Evolutionary conservation across 2,329 filamentous ascomycete species (phyloP).

Genomic region (Pestalotiopsis sp.): DNA sequence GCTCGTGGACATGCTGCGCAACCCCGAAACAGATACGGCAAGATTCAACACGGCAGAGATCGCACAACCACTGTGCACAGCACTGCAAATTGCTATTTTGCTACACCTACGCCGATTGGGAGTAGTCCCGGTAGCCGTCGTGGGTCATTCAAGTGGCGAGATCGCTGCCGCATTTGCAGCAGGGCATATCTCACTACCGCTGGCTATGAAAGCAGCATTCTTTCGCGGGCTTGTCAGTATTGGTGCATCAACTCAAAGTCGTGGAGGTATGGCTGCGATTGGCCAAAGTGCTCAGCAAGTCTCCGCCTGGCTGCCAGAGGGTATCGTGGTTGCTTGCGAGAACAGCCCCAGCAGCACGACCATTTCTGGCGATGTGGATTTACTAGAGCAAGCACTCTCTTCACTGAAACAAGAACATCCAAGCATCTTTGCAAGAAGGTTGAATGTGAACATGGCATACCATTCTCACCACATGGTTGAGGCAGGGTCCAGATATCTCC

Average conservation of each 20-base stretch:
- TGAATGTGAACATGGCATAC: slow-evolving; percentile 3
- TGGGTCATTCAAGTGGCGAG: slow-evolving; percentile 11
- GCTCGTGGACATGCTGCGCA: background rate
- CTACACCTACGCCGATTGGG: background rate
- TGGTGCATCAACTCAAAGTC: background rate
- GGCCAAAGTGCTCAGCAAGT: background rate
- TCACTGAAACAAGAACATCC: background rate
- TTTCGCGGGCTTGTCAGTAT: background rate
- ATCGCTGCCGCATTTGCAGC: slow-evolving; percentile 9
- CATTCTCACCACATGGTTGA: slow-evolving; percentile 2
- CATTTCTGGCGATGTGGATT: slow-evolving; percentile 9
- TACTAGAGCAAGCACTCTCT: background rate
- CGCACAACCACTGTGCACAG: background rate
- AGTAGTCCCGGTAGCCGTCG: background rate
- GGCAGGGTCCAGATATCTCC: background rate
- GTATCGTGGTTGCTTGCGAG: slow-evolving; percentile 7
- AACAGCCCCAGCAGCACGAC: slow-evolving; percentile 12
- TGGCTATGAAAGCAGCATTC: background rate
- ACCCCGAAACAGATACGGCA: background rate
- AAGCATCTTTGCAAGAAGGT: background rate
- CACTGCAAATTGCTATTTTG: slow-evolving; percentile 5
- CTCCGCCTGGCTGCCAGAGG: background rate
- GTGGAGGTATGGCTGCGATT: background rate
- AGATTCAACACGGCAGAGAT: background rate
- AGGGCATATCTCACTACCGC: background rate